A percentile compares a stretch with the other conserved stretches of the same genome.
phyloP scores from a whole-genome alignment of 2,329 filamentous ascomycete species.

The Trichoderma guizhouense region DNA sequence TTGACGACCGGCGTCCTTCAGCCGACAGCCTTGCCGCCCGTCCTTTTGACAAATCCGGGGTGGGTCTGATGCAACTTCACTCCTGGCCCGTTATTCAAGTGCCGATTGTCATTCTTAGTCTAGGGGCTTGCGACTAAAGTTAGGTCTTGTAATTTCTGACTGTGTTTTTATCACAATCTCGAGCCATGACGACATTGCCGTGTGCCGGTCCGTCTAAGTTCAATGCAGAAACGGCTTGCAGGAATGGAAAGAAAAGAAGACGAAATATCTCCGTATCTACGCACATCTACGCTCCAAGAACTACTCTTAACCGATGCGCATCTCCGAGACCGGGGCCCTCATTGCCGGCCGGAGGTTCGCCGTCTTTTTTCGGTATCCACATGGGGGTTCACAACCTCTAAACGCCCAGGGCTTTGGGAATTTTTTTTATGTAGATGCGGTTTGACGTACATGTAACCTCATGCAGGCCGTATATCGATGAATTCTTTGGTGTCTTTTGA shows the following conservation, averaged over 20 bases:
- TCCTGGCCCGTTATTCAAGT: slow-evolving; percentile 1
- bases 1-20: neutral
- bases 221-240: neutral
- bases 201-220: neutral
- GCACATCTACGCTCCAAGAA: neutral
- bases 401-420: neutral
- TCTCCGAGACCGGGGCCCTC: slow-evolving; percentile 2
- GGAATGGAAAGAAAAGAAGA: neutral
- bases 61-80: neutral
- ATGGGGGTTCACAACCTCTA: neutral
- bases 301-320: neutral
- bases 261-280: neutral
- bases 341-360: neutral
- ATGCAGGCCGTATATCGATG: neutral
- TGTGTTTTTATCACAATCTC: neutral
- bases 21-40: slow-evolving; percentile 5
- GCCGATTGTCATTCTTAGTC: slow-evolving; percentile 4
- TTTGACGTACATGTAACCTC: neutral
- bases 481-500: neutral
- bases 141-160: neutral
- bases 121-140: neutral
- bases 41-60: neutral
- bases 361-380: neutral
- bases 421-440: neutral
- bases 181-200: neutral